Conservation (phyloP, 2,329 filamentous ascomycete genomes). For the Cyanodermella asteris region DNA sequence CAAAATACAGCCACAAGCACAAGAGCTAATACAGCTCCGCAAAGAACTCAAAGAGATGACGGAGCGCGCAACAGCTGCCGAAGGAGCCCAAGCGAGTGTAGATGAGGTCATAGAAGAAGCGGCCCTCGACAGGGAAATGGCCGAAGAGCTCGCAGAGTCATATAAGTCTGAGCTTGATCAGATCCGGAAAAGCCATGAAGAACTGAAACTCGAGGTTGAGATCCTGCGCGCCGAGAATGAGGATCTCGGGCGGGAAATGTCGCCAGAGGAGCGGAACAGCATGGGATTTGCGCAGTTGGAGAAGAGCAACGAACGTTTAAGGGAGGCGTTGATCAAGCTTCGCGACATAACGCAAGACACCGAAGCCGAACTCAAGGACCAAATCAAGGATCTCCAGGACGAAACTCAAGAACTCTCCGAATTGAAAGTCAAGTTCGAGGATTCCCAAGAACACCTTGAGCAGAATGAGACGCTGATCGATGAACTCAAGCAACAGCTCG, state of each 20-base stretch:
- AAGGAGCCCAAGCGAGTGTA: constrained; percentile 59
- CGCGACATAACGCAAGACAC: constrained; percentile 74
- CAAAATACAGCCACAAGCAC: constrained; percentile 68
- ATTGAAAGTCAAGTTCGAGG: constrained; percentile 47
- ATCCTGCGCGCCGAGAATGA: constrained; percentile 71
- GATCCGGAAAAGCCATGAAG: constrained; percentile 54
- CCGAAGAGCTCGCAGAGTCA: constrained; percentile 73
- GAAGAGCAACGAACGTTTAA: constrained; percentile 65
- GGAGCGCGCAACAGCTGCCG: constrained; percentile 43
- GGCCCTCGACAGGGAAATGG: constrained; percentile 82
- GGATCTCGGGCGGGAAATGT: constrained; percentile 66
- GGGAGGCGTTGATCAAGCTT: constrained; percentile 63
- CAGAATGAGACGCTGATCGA: constrained; percentile 56
- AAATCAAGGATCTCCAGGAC: constrained; percentile 52
- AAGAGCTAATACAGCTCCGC: constrained; percentile 55
- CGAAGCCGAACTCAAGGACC: constrained; percentile 54
- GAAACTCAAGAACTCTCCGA: constrained; percentile 46
- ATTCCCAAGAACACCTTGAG: constrained; percentile 49
- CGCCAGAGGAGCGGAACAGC: constrained; percentile 65
- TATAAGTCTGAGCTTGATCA: constrained; percentile 60
- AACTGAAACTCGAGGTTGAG: constrained; percentile 72
- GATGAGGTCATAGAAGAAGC: constrained; percentile 72
- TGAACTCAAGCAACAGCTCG: constrained; percentile 75
- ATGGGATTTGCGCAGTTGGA: constrained; percentile 84
- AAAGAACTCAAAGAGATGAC: constrained; percentile 61